Base-by-base conservation (phyloP, 208 protist species). In the Acanthamoeba lugdunensis region DNA sequence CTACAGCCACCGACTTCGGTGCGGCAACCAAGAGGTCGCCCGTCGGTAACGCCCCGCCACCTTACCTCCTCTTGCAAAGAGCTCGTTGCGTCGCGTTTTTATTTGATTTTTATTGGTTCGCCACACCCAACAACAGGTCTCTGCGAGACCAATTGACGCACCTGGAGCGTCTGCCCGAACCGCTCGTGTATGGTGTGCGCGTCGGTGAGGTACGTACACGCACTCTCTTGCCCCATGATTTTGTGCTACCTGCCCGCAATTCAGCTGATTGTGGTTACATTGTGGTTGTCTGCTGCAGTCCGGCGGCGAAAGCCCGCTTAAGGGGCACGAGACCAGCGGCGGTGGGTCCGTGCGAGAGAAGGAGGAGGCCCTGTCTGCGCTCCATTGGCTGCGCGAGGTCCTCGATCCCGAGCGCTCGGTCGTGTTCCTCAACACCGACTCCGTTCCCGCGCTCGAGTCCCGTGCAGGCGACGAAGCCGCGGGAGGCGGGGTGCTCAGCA, bases 341-440 rank as follows among this genome's bases (percentile, higher is more conserved):
- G 63, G n/a, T 30, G 69, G 33, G n/a, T 73, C 67, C 21, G 2
- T 28, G 75, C 28, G 75, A 13, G 88, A 56, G 48, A n/a, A 79
- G 41, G 69, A 92, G 25, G 69, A 92, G 25, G 69, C 69, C 16
- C 18, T 48, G 52, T 50, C 14, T 23, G 71, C 52, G 28, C 69
- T 61, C 4, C 33, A 95, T n/a, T 95, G 95, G 90, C 30, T 96
- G 33, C 25, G 71, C n/a, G 25, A 77, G 37, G 82, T 37, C 6
- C 28, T 96, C 33, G 88, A 96, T 28, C 95, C 94, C 25, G 33
- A 61, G 16, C 88, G 41, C 23, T 16, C 71, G 13, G 95, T 97
- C 7, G 45, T 96, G 13, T 97, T 97, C 71, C 82, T 97, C 18
- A 91, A 97, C 93, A 97, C 96, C 18, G 95, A 97, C 69, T 18